phyloP scores from a whole-genome alignment of 768 basidiomycete species.

The Tulasnella sp. region DNA sequence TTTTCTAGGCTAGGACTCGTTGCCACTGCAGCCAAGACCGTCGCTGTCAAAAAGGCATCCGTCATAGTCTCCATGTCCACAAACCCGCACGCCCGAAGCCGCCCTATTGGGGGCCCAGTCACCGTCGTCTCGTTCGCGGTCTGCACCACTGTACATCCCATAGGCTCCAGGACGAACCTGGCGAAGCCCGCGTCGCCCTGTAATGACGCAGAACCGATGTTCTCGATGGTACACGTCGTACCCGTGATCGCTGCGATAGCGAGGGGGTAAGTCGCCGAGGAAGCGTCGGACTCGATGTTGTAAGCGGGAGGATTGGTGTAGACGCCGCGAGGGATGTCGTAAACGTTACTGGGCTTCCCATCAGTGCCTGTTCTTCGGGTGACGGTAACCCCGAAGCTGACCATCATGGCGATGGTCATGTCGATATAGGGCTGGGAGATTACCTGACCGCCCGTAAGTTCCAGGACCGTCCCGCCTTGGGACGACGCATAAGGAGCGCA shows the following conservation, averaged over 20 bases:
- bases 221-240: slow-evolving; percentile 85
- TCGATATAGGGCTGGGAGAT: slow-evolving; percentile 99
- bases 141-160: slow-evolving; percentile 90
- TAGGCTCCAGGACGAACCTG: slow-evolving; percentile 79
- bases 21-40: slow-evolving; percentile 80
- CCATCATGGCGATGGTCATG: slow-evolving; percentile 99
- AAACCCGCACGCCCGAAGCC: slow-evolving; percentile 69
- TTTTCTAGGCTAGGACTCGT: slow-evolving; percentile 36
- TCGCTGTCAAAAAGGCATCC: slow-evolving; percentile 95
- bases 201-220: slow-evolving; percentile 80
- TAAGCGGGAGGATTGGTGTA: slow-evolving; percentile 75
- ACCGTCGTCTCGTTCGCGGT: slow-evolving; percentile 85
- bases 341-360: slow-evolving; percentile 61
- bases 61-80: slow-evolving; percentile 99
- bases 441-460: slow-evolving; percentile 87
- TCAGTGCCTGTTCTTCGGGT: slow-evolving; percentile 47
- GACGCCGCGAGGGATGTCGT: slow-evolving; percentile 67
- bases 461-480: slow-evolving; percentile 55
- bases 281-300: slow-evolving; percentile 91
- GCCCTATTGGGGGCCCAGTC: slow-evolving; percentile 71
- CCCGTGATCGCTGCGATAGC: slow-evolving; percentile 96
- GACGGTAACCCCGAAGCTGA: slow-evolving; percentile 74
- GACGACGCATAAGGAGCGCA: slow-evolving; percentile 87
- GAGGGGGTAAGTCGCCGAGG: slow-evolving; percentile 91
- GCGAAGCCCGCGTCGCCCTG: slow-evolving; percentile 98